Evolutionary conservation across 306 rosid genomes (phyloP).

Genomic region (Gastrolobium villosum): DNA sequence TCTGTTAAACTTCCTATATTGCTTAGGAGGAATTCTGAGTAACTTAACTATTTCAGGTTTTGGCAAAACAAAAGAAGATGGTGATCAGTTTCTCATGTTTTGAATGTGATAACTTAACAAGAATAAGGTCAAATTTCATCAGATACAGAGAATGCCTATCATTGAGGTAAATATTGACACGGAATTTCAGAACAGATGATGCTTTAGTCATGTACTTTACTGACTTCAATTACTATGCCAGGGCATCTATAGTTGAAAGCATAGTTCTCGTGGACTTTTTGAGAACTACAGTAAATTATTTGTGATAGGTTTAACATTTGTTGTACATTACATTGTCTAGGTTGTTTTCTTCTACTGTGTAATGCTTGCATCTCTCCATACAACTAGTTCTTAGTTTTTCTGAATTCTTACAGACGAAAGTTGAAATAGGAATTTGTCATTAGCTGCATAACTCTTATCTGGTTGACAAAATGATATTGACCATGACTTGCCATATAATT

Average conservation of each 20-base stretch:
- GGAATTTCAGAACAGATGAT: conserved; percentile 52
- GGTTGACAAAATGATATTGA: too few relatives aligned
- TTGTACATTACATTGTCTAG: conserved; percentile 40
- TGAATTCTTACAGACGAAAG: conserved; percentile 22
- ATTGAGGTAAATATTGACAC: conserved; percentile 76
- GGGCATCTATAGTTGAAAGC: conserved; percentile 55
- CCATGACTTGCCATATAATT: too few relatives aligned
- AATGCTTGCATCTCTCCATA: conserved; percentile 35
- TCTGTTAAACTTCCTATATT: conserved; percentile 22
- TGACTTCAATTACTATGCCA: conserved; percentile 51
- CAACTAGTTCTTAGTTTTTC: conserved; percentile 30
- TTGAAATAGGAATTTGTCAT: conserved; percentile 27
- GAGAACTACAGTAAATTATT: conserved; percentile 29
- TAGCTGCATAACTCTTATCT: conserved; percentile 3
- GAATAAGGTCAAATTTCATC: conserved; percentile 54
- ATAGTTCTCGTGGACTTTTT: conserved; percentile 50
- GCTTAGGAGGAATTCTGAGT: conserved; percentile 49
- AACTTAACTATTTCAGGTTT: conserved; percentile 68
- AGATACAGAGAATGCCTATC: conserved; percentile 56
- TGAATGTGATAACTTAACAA: conserved; percentile 55
- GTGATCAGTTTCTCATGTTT: conserved; percentile 51
- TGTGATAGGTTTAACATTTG: conserved; percentile 29
- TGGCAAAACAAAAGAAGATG: conserved; percentile 51
- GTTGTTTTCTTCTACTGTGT: conserved; percentile 30
- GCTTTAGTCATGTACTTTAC: conserved; percentile 44